Evolutionary conservation across 2,329 filamentous ascomycete genomes (phyloP), one percentile per base, ranked within the genome.

Genomic region (Nigrospora oryzae): DNA sequence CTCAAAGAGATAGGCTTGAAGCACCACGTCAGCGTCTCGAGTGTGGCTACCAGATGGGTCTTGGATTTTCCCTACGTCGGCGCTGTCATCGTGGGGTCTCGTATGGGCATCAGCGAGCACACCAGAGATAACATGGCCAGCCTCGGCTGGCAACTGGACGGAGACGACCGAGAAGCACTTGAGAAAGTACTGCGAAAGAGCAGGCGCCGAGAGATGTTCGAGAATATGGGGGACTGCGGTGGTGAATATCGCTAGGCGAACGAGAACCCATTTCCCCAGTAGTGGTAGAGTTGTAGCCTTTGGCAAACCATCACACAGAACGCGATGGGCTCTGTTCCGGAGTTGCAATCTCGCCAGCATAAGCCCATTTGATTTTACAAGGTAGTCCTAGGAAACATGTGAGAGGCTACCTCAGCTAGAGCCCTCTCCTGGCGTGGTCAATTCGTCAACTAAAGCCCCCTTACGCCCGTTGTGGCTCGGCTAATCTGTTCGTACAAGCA

Each of bases 31-130:
- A 54, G 47, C 11, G 44, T 61, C 28, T 49, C 62, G 8, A 61
- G 61, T 36, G 50, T 63, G 13, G 61, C 61, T 6, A 55, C 57
- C 16, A 54, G 62, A 17, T 65, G 62, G 62, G 57, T 63, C 2
- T 49, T 64, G 37, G 56, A 63, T 43, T 57, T 62, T 35, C 53
- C 53, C 0, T 44, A 50, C n/a, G 62, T 63, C 4, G 60, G 62
- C 15, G 61, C 61, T 13, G 60, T 64, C 12, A 60, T 64, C 31
- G 60, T 63, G 11, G 60, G 62, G 8, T 59, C 60, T 6, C 46
- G 59, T 10, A 52, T 62, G 3, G 60, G 62, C 2, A 51, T 63
- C 11, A 53, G 56, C 6, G 49, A 49, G 10, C 58, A 56, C 19
- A 52, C 49, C 19, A 35, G 53, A 4, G 60, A 62, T 12, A 64